phyloP scores from a whole-genome alignment of 345 rosid genomes.

The Eucalyptus sp. region DNA sequence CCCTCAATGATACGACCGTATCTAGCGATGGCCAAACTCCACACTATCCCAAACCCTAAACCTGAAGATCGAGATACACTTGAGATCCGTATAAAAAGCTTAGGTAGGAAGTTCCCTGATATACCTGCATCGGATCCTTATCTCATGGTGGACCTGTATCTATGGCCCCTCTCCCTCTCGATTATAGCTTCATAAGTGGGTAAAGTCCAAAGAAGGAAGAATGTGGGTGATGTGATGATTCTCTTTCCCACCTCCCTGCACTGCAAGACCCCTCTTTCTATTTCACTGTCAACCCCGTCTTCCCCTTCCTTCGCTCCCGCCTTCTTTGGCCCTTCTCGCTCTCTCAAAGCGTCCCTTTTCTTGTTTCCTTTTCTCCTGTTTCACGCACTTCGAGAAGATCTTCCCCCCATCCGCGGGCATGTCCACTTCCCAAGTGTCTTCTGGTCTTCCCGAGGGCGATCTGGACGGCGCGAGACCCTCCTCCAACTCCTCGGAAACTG shows the following conservation, averaged over 20 bases:
- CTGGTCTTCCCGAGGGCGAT: slow-evolving; percentile 14
- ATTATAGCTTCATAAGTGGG: background rate
- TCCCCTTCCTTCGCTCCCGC: background rate
- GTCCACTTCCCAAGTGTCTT: slow-evolving; percentile 23
- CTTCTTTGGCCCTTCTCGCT: background rate
- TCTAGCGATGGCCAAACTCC: background rate
- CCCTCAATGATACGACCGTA: background rate
- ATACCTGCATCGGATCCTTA: background rate
- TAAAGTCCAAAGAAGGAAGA: background rate
- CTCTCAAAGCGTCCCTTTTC: background rate
- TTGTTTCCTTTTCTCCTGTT: background rate
- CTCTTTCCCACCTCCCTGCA: background rate
- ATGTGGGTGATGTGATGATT: slow-evolving; percentile 5
- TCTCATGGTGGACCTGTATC: background rate
- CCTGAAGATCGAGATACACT: background rate
- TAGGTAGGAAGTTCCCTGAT: background rate
- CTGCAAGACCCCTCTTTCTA: background rate
- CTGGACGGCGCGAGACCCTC: background rate
- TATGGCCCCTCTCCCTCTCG: background rate
- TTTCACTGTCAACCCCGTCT: background rate
- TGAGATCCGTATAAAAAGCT: background rate
- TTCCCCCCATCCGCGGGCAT: slow-evolving; percentile 3
- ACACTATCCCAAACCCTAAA: background rate
- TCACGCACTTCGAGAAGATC: background rate
- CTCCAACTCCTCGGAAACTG: slow-evolving; percentile 15